Conservation (phyloP, 1,284 basidiomycete species). For the Ceratobasidium sp. region DNA sequence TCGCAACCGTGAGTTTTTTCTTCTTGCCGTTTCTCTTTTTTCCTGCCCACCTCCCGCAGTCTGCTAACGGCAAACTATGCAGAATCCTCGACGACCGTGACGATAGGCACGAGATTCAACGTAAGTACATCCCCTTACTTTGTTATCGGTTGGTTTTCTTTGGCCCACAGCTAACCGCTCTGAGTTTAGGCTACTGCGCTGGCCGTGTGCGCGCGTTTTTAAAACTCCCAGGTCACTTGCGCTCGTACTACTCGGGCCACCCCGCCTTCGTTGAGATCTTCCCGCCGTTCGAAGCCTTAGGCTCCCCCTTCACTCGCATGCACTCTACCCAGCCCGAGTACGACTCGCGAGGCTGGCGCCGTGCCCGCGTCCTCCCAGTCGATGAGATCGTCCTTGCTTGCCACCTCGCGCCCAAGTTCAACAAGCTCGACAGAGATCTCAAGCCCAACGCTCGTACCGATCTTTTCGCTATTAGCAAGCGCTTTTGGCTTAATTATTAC, state of each 20-base stretch:
- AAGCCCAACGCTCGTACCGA: neutral
- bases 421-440: neutral
- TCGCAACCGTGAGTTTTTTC: neutral
- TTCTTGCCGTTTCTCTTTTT: neutral
- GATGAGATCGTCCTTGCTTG: conserved; percentile 18
- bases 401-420: conserved; percentile 27
- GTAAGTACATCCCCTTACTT: neutral
- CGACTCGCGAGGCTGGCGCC: neutral
- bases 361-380: neutral
- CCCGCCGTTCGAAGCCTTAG: conserved; percentile 1
- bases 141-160: no score
- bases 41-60: no score
- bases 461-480: neutral
- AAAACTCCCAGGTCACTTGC: neutral
- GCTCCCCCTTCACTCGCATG: neutral
- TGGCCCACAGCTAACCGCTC: no score
- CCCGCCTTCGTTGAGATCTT: conserved; percentile 42
- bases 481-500: conserved; percentile 36
- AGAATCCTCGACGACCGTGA: neutral
- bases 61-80: no score
- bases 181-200: conserved; percentile 11
- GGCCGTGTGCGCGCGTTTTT: conserved; percentile 27
- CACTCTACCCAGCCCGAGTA: neutral
- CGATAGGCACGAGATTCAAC: neutral
- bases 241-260: neutral